Base-by-base conservation (phyloP, 805 yeast genomes). In the Jamesozyma rosinii region DNA sequence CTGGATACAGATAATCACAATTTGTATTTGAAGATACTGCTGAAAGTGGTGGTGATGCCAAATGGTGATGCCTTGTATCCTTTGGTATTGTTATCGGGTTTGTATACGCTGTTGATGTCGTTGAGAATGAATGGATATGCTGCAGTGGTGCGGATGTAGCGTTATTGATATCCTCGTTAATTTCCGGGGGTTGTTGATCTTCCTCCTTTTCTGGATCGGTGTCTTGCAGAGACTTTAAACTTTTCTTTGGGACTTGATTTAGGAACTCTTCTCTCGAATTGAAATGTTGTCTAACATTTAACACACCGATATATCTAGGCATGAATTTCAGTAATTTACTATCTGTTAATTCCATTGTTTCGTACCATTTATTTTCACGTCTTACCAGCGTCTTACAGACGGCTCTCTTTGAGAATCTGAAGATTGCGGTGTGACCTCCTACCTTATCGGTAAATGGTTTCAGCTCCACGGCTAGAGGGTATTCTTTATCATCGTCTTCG, bases 371-470 rank as follows among this genome's bases (percentile, higher is more conserved):
- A 64, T 92, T 86, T 58, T 92, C 99, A 44, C 95, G 72, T 54
- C 85, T 87, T 47, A 88, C 86, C 47, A 94, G 69, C 0, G 92
- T 92, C 63, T 92, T 92, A 63, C 97, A 92, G 15, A 92, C 95
- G 0, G 97, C 97, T 45, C 85, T 71, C 52, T 80, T 84, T 4
- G 95, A 83, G 59, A 92, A 92, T 50, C 90, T 76, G 67, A 90
- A 92, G 30, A 92, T 88, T 1, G 97, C 97, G 0, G 97, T 90
- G 60, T 92, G 99, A 0, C 99, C 99, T 6, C 99, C 99, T 19
- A 92, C 97, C 58, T 85, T 88, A 59, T 92, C 88, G 44, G 81
- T 80, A 65, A 89, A 90, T 1, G 97, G 97, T 42, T 85, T 77
- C 45, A 90, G 66, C 59, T 90, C 97, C 1, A 89, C 95, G 1